Conservation (phyloP, 345 rosid species). For the Cochlearia excelsa region DNA sequence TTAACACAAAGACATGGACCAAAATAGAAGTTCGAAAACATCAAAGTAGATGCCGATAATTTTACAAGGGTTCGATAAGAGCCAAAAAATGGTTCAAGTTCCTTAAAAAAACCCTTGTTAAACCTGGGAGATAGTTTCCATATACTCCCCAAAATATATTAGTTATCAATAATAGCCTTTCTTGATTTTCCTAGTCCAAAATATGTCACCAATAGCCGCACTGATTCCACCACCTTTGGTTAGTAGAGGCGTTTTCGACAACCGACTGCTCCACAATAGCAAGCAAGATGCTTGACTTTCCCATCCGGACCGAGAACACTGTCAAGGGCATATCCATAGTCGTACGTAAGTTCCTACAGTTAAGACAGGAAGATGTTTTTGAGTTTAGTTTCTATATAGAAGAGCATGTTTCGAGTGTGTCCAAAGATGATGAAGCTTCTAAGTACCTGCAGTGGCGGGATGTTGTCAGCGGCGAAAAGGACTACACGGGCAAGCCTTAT, state of each 20-base stretch:
- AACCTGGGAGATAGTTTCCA: slow-evolving; percentile 22
- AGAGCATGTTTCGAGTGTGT: background rate
- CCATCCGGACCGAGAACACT: slow-evolving; percentile 76
- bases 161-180: slow-evolving; percentile 2
- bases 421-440: background rate
- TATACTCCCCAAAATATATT: slow-evolving; percentile 26
- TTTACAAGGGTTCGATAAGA: too few species aligned
- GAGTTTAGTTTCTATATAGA: background rate
- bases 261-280: slow-evolving; percentile 72
- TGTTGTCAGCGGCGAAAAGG: slow-evolving; percentile 92
- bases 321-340: slow-evolving; percentile 81
- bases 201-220: background rate
- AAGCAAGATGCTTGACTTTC: slow-evolving; percentile 55
- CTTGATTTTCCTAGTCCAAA: slow-evolving; percentile 1
- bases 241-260: slow-evolving; percentile 78
- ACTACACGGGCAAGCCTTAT: slow-evolving; percentile 78
- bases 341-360: slow-evolving; percentile 78
- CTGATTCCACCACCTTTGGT: slow-evolving; percentile 12
- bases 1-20: background rate
- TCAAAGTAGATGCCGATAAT: too few species aligned
- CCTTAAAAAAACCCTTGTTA: background rate
- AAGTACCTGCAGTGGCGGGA: slow-evolving; percentile 83
- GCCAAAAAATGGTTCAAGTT: too few species aligned
- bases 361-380: slow-evolving; percentile 11
- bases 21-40: background rate